phyloP scores from a whole-genome alignment of 2,329 filamentous ascomycete genomes.

The Sclerotinia borealis region DNA sequence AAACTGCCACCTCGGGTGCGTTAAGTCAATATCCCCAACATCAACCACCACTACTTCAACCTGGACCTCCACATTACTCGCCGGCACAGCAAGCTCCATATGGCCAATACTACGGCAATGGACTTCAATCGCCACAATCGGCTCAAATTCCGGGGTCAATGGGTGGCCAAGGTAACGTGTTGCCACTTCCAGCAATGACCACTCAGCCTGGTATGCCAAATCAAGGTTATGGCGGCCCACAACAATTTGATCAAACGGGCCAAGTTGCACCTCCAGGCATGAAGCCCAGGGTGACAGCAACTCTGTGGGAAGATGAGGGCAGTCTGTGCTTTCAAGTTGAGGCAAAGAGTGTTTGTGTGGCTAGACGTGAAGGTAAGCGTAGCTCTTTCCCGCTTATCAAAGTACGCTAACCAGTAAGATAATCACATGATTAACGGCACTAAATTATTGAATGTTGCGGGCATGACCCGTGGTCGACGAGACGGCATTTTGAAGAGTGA shows the following conservation, averaged over 20 bases:
- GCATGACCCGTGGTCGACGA: conserved; percentile 92
- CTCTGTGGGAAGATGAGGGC: conserved; percentile 96
- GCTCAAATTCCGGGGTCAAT: conserved; percentile 65
- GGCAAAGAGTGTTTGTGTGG: conserved; percentile 91
- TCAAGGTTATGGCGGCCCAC: conserved; percentile 43
- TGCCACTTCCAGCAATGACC: conserved; percentile 57
- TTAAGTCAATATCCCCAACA: conserved; percentile 72
- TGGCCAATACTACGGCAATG: conserved; percentile 69
- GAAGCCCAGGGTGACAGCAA: conserved; percentile 94
- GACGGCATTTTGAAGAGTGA: conserved; percentile 98
- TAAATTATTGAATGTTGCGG: conserved; percentile 91
- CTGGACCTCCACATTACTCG: conserved; percentile 63
- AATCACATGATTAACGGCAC: conserved; percentile 99
- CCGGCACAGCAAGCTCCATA: conserved; percentile 47
- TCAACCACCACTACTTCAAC: conserved; percentile 69
- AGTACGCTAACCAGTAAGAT: conserved; percentile 46
- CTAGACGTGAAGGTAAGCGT: conserved; percentile 77
- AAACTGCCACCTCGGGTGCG: conserved; percentile 67
- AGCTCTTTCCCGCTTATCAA: neutral
- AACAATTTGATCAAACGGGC: conserved; percentile 73
- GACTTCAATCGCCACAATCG: conserved; percentile 72
- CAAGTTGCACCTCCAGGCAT: conserved; percentile 88
- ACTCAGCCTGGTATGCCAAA: conserved; percentile 42
- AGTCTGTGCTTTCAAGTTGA: conserved; percentile 98
- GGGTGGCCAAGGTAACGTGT: conserved; percentile 57